These are phyloP conservation scores for Globisporangium canariense DNA, from an alignment of 352 stramenopile genomes.

Conservation along the genomic window DNA sequence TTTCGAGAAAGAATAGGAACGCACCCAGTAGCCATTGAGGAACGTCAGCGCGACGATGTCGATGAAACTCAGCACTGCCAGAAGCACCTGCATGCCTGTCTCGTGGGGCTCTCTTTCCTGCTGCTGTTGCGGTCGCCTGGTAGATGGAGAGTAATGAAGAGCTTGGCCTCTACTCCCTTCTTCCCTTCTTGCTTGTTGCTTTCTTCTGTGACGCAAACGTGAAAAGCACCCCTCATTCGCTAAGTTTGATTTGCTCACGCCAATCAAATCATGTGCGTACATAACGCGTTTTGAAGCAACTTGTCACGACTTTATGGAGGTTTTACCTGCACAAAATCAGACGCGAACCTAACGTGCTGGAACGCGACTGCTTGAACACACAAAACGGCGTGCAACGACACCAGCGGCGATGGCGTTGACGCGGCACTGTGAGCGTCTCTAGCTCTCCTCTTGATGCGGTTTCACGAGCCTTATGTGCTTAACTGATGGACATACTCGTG, in stretches of 20 bases:
- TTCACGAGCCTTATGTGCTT: no score
- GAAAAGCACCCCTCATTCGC: not conserved
- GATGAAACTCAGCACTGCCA: constrained; percentile 79
- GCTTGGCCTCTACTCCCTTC: not conserved
- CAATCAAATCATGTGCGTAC: not conserved
- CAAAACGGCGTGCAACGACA: constrained; percentile 15
- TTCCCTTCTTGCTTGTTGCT: constrained; percentile 6
- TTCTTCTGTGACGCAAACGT: not conserved
- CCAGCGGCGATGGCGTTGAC: constrained; percentile 35
- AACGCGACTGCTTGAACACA: not conserved
- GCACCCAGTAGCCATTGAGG: constrained; percentile 85
- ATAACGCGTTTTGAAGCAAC: not conserved
- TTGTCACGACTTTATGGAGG: not conserved
- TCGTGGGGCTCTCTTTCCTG: not conserved
- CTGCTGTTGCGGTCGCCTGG: not conserved
- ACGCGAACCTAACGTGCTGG: not conserved
- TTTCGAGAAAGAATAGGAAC: constrained; percentile 13
- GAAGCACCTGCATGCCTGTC: constrained; percentile 57
- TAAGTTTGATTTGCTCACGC: not conserved
- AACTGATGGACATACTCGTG: not conserved
- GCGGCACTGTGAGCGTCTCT: constrained; percentile 44
- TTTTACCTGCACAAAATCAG: not conserved
- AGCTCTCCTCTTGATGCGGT: not conserved
- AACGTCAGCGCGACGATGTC: constrained; percentile 85
- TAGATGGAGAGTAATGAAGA: not conserved